These are phyloP conservation scores for Gliomastix tumulicola DNA, from an alignment of 2,329 filamentous ascomycete genomes.

Conservation along the genomic window DNA sequence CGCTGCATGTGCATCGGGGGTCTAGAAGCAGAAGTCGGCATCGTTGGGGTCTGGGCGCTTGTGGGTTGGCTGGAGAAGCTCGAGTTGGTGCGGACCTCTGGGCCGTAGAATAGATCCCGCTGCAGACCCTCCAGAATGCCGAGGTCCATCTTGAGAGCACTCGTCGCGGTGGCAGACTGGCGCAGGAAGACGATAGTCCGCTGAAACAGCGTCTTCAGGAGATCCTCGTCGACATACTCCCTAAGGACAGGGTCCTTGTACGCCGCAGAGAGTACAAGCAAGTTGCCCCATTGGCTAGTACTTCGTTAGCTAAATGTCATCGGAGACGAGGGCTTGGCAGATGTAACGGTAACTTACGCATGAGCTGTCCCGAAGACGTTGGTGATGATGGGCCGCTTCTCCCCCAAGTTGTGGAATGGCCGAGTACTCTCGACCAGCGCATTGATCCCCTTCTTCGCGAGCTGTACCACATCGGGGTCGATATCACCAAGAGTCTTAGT, in stretches of 20 bases:
- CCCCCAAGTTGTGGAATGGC: constrained; percentile 63
- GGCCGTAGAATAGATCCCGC: constrained; percentile 30
- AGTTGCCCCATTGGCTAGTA: constrained; percentile 87
- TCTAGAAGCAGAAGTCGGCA: too few species aligned
- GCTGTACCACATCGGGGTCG: constrained; percentile 38
- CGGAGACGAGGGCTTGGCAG: neutral
- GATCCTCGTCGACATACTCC: constrained; percentile 45
- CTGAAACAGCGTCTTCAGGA: constrained; percentile 54
- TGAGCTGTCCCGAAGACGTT: constrained; percentile 94
- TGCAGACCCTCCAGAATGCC: constrained; percentile 59
- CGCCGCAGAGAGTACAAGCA: constrained; percentile 81
- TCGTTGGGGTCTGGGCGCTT: constrained; percentile 15
- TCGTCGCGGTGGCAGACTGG: constrained; percentile 64
- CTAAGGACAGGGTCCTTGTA: constrained; percentile 60
- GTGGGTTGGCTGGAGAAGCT: constrained; percentile 33
- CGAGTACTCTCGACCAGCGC: constrained; percentile 80
- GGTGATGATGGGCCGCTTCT: constrained; percentile 75
- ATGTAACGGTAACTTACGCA: constrained; percentile 74
- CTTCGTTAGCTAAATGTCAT: neutral
- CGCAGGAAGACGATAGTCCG: constrained; percentile 73
- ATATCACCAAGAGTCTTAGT: constrained; percentile 29
- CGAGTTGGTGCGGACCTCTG: constrained; percentile 21
- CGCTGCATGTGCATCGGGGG: too few species aligned
- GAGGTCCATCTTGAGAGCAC: constrained; percentile 67
- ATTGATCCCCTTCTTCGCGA: constrained; percentile 57